phyloP scores from a whole-genome alignment of 805 yeast species.

The Starmerella ratchasimensis region DNA sequence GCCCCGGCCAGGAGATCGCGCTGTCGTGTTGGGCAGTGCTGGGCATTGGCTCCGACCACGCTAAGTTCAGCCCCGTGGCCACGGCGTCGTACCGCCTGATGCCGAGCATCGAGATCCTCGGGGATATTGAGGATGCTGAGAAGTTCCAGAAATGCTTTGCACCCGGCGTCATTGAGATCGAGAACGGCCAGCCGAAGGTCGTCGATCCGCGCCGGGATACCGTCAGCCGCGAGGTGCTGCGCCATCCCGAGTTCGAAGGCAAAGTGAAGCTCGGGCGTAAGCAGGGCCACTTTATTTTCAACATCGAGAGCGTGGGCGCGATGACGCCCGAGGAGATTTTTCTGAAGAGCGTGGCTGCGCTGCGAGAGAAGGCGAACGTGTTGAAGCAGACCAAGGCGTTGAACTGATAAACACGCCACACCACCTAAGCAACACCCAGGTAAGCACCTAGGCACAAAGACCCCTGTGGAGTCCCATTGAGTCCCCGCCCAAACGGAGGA shows the following conservation, averaged over 20 bases:
- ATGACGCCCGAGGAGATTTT: constrained; percentile 95
- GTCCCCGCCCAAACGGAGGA: too few relatives aligned
- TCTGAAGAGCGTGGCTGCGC: constrained; percentile 72
- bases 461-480: too few relatives aligned
- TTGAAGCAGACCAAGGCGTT: constrained; percentile 17
- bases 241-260: constrained; percentile 82
- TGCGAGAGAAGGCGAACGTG: constrained; percentile 49
- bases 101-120: constrained; percentile 52
- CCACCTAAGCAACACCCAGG: not conserved
- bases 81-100: constrained; percentile 90
- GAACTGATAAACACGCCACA: not conserved
- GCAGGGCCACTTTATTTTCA: constrained; percentile 86
- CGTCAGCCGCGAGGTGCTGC: constrained; percentile 87
- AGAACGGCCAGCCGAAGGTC: constrained; percentile 59
- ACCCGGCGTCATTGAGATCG: constrained; percentile 73
- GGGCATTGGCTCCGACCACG: constrained; percentile 91
- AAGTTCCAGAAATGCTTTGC: constrained; percentile 86
- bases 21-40: constrained; percentile 79
- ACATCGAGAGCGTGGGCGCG: constrained; percentile 90
- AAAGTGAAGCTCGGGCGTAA: constrained; percentile 83
- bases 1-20: constrained; percentile 95
- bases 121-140: constrained; percentile 60
- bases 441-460: not conserved
- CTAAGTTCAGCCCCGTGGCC: constrained; percentile 92
- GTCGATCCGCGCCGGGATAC: constrained; percentile 89